Evolutionary conservation across 106 monocot genomes (phyloP).

Genomic region (Iris macrosiphon): DNA sequence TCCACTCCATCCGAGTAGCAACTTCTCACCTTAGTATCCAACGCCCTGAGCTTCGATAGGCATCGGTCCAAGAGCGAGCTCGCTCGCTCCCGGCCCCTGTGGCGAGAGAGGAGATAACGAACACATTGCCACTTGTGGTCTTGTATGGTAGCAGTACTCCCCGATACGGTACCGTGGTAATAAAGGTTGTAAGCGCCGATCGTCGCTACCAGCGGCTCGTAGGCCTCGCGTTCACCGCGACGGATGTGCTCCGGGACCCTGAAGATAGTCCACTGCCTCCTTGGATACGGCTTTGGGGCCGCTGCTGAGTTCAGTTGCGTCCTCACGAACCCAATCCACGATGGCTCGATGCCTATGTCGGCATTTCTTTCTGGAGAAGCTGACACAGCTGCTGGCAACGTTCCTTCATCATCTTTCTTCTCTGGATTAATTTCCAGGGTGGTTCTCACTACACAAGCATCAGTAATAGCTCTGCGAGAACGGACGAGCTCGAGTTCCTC

Average conservation of each 20-base stretch:
- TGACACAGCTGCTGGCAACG: too few relatives aligned
- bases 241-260: not conserved
- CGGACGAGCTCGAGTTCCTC: too few relatives aligned
- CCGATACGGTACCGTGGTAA: not conserved
- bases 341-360: too few relatives aligned
- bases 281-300: not conserved
- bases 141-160: not conserved
- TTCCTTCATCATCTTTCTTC: too few relatives aligned
- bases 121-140: constrained; percentile 3
- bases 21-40: not conserved
- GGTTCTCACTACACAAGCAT: too few relatives aligned
- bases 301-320: too few relatives aligned
- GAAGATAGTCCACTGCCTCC: not conserved
- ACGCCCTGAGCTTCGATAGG: not conserved
- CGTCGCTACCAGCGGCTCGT: not conserved
- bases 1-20: not conserved
- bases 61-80: constrained; percentile 1
- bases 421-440: too few relatives aligned
- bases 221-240: not conserved
- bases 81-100: not conserved
- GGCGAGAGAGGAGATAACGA: not conserved
- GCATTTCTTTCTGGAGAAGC: too few relatives aligned
- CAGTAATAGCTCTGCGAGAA: too few relatives aligned
- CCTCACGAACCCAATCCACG: too few relatives aligned
- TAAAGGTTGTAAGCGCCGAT: constrained; percentile 5